Evolutionary conservation across 2,329 filamentous ascomycete species (phyloP).

Genomic region (Colletotrichum theobromicola): DNA sequence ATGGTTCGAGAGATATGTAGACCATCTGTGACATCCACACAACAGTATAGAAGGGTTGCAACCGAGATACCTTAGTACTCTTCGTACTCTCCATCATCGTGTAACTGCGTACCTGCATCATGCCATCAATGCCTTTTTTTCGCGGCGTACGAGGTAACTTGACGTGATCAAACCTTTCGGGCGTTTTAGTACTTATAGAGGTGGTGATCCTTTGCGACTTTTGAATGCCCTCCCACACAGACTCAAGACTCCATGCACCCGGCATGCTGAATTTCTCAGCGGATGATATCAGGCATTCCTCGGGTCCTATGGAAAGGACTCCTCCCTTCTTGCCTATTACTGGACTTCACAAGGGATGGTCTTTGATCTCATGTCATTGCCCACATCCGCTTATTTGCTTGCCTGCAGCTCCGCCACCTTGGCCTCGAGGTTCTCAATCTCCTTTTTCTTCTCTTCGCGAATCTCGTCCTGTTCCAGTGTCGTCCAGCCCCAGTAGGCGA

Average conservation of each 20-base stretch:
- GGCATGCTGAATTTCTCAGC: neutral
- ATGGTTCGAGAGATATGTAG: neutral
- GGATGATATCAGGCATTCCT: neutral
- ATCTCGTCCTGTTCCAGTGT: conserved; percentile 77
- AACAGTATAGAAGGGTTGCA: neutral
- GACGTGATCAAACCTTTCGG: neutral
- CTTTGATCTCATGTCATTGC: neutral
- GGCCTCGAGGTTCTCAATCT: conserved; percentile 41
- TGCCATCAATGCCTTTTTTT: neutral
- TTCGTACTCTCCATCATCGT: neutral
- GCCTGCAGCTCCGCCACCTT: conserved; percentile 39
- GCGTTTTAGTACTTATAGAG: neutral
- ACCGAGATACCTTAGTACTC: neutral
- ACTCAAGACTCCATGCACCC: neutral
- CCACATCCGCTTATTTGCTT: neutral
- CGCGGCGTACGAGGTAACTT: neutral
- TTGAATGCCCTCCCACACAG: neutral
- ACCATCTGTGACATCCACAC: neutral
- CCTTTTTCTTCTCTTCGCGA: conserved; percentile 50
- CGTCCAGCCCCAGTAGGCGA: conserved; percentile 76
- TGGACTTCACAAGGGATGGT: neutral
- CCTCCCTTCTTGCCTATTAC: neutral
- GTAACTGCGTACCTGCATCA: neutral
- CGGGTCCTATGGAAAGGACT: neutral
- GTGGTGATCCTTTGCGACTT: neutral